These are phyloP conservation scores for Jamesozyma piceae DNA, from an alignment of 805 yeast genomes.

Conservation along the genomic window DNA sequence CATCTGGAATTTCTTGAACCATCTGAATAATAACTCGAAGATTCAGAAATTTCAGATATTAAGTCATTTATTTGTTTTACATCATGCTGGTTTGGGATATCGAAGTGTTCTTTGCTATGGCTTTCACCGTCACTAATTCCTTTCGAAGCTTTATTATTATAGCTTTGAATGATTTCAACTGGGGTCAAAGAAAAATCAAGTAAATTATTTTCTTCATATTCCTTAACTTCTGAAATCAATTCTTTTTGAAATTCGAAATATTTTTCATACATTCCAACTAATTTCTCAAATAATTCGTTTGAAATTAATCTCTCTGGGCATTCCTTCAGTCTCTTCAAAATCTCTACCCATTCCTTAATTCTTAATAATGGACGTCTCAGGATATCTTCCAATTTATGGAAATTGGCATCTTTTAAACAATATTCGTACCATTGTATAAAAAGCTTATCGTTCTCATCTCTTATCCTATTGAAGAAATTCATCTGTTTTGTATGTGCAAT, in stretches of 20 bases:
- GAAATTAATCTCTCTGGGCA: background rate
- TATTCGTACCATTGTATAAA: constrained; percentile 30
- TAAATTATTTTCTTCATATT: constrained; percentile 12
- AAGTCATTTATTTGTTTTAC: too few relatives aligned
- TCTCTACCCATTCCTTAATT: constrained; percentile 18
- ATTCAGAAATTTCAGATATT: background rate
- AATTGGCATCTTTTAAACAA: constrained; percentile 25
- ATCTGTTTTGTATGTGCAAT: constrained; percentile 27
- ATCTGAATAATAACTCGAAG: constrained; percentile 8
- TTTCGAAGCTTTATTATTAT: constrained; percentile 3
- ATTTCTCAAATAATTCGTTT: background rate
- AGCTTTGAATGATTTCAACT: constrained; percentile 23
- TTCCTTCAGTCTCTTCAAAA: constrained; percentile 6
- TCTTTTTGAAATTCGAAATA: constrained; percentile 11
- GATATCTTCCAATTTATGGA: constrained; percentile 25
- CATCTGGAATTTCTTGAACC: background rate
- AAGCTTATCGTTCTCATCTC: constrained; percentile 9
- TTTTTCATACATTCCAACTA: constrained; percentile 4
- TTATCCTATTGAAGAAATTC: constrained; percentile 16
- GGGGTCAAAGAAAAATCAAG: constrained; percentile 23
- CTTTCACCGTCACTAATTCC: background rate
- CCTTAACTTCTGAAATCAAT: constrained; percentile 13
- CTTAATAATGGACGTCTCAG: constrained; percentile 29
- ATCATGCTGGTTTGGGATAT: background rate
- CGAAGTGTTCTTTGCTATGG: background rate